Percentiles rank a stretch among this genome's conserved stretches.
Evolutionary conservation across 768 basidiomycete species (phyloP).

Genomic region (Guyanaporus albipodus): DNA sequence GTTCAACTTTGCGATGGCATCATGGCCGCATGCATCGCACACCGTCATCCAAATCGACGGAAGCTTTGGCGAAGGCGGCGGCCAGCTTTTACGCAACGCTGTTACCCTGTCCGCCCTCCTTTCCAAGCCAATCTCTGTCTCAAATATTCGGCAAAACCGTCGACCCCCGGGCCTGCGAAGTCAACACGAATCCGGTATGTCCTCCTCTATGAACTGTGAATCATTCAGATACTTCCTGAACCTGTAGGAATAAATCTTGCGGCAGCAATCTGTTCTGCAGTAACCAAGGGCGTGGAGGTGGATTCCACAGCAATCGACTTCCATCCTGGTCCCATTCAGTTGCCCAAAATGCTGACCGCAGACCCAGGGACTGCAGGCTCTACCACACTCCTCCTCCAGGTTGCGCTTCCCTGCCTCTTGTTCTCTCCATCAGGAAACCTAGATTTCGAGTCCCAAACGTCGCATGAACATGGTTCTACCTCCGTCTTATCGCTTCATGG

Average conservation of each 20-base stretch:
- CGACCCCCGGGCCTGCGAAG: conserved; percentile 62
- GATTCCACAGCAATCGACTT: conserved; percentile 56
- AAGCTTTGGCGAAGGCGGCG: conserved; percentile 52
- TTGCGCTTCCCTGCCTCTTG: conserved; percentile 64
- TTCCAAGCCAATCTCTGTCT: conserved; percentile 53
- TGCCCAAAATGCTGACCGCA: conserved; percentile 40
- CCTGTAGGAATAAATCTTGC: conserved; percentile 59
- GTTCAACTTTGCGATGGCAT: not conserved
- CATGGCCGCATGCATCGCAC: conserved; percentile 13
- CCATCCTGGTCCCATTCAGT: conserved; percentile 43
- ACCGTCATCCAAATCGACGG: conserved; percentile 37
- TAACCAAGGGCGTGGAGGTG: conserved; percentile 49
- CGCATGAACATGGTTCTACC: conserved; percentile 8
- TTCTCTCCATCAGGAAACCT: conserved; percentile 37
- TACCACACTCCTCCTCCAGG: conserved; percentile 66
- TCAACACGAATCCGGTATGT: conserved; percentile 65
- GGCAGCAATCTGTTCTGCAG: conserved; percentile 54
- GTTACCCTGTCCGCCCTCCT: conserved; percentile 64
- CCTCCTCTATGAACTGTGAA: not conserved
- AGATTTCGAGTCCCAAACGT: not conserved
- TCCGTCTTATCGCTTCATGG: conserved; percentile 58
- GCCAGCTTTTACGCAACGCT: conserved; percentile 70
- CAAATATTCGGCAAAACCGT: conserved; percentile 57
- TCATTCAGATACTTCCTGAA: no score
- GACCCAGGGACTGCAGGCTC: conserved; percentile 64